A percentile compares a stretch with the other conserved stretches of the same genome.
phyloP scores from a whole-genome alignment of 1,284 basidiomycete genomes.

The Jaminaea rosea region DNA sequence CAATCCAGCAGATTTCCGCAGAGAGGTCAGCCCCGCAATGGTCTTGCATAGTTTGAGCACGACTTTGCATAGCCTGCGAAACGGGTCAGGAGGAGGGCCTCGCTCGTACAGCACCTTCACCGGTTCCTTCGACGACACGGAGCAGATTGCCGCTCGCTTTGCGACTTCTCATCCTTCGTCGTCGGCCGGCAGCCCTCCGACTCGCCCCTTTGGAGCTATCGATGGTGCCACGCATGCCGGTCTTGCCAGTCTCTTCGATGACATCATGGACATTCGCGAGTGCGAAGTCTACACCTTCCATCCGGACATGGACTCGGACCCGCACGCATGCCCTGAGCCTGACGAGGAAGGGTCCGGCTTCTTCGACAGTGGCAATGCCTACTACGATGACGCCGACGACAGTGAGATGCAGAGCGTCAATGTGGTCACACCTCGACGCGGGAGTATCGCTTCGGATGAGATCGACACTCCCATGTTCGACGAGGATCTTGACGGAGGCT shows the following conservation, averaged over 20 bases:
- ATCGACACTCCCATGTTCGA: constrained; percentile 43
- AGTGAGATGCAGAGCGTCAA: constrained; percentile 5
- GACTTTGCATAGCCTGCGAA: constrained; percentile 39
- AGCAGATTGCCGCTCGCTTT: constrained; percentile 11
- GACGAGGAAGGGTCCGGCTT: constrained; percentile 53
- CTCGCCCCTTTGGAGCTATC: neutral
- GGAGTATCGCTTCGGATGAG: constrained; percentile 10
- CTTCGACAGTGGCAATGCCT: constrained; percentile 21
- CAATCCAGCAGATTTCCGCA: constrained; percentile 73
- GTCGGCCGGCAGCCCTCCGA: neutral
- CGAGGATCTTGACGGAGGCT: constrained; percentile 36
- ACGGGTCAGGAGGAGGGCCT: constrained; percentile 23
- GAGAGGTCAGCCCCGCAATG: constrained; percentile 50
- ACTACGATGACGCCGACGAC: constrained; percentile 21
- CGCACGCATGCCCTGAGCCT: constrained; percentile 59
- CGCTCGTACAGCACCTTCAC: constrained; percentile 29
- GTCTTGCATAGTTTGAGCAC: constrained; percentile 43
- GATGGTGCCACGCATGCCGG: constrained; percentile 57
- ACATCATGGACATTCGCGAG: constrained; percentile 77
- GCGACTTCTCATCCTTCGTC: neutral
- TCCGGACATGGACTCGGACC: constrained; percentile 89
- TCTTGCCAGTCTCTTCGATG: constrained; percentile 76
- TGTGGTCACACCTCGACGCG: neutral
- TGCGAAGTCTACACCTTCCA: constrained; percentile 93
- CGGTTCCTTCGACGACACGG: constrained; percentile 31